Evolutionary conservation across 108 stramenopile genomes (phyloP), one percentile per base, ranked within the genome.

Genomic region (Epithemia pelagica): DNA sequence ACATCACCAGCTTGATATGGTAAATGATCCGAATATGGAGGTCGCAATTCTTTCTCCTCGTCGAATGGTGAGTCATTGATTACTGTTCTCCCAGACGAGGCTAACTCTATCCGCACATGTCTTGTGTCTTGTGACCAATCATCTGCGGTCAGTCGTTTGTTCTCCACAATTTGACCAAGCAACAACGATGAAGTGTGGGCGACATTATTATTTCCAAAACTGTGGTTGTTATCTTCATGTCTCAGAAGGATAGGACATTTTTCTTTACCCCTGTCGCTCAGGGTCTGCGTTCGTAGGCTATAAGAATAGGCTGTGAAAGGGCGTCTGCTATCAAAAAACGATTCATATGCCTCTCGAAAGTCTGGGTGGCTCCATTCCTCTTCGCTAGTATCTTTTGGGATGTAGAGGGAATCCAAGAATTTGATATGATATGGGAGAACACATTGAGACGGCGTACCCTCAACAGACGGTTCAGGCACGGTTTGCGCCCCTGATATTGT

Each of bases 111-210:
- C 46, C 69, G 68, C 27, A 92, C 59, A 64, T 90, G 88, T 24
- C 91, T 73, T 24, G 88, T 89, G 58, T 93, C 80, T 69, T 93
- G 91, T 30, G 81, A 70, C 91, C 91, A 93, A 58, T 81, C 84
- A 0, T 66, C 30, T 21, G 77, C 64, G 24, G 87, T 93, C 22
- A 93, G 79, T 30, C 91, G 85, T 23, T 78, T 30, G 63, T 93
- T 93, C 32, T 55, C 65, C 23, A 56, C 64, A n/a, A 92, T 74
- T 26, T 37, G 71, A 3, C 76, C 86, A 1, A 78, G 10, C n/a
- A 87, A 62, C 52, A 87, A 77, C 20, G 15, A 1, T 22, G 7
- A 22, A n/a, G 29, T n/a, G 19, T 30, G 57, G 57, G 28, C 2
- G 20, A n/a, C 69, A 28, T 71, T 23, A 37, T 64, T 58, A 10